Base-by-base conservation (phyloP, 2,329 filamentous ascomycete species). In the Trichophyton schoenleinii region DNA sequence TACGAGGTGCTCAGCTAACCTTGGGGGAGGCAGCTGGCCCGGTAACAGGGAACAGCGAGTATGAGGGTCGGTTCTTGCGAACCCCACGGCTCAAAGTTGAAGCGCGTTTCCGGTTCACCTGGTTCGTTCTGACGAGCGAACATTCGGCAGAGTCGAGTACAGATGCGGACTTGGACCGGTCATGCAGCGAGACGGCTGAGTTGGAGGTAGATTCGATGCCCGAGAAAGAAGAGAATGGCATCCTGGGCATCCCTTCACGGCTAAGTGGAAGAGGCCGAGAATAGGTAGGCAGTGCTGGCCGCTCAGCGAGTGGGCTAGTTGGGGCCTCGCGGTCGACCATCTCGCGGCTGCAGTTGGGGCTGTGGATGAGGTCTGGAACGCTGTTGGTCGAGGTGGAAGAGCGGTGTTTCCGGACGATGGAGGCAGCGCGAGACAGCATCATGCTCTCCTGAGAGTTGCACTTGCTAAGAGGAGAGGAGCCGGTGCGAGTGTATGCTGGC, bases 401-500 rank as follows among this genome's bases (percentile, higher is more conserved):
- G 60, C 76, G 74, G 65, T 77, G 76, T 61, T 78, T 78, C 55
- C 75, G 75, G 44, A 72, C 74, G 61, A 77, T 73, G 0, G 76
- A 78, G n/a, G 75, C 74, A 7, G 76, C 75, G 46, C 75, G 75
- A 5, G 80, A 81, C 59, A 80, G 71, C 46, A 81, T 75, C 64
- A 81, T 77, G 67, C 80, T 82, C 67, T 83, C 80, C 62, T 82
- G 80, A 3, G 80, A 83, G 68, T 79, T 81, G 65, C 78, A 79
- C 64, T 81, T 81, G 74, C 80, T 82, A 59, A 80, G 78, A 13
- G 77, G 77, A 2, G 79, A 78, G 61, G 75, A 76, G 65, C 79
- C 80, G 67, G 76, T 80, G 28, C 78, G 77, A 2, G 73, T 71
- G 28, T 38, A 58, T 42, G 74, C 76, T 58, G 70, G 69, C 36